Evolutionary conservation across 306 rosid genomes (phyloP).

Genomic region (Begonia fuchsioides): DNA sequence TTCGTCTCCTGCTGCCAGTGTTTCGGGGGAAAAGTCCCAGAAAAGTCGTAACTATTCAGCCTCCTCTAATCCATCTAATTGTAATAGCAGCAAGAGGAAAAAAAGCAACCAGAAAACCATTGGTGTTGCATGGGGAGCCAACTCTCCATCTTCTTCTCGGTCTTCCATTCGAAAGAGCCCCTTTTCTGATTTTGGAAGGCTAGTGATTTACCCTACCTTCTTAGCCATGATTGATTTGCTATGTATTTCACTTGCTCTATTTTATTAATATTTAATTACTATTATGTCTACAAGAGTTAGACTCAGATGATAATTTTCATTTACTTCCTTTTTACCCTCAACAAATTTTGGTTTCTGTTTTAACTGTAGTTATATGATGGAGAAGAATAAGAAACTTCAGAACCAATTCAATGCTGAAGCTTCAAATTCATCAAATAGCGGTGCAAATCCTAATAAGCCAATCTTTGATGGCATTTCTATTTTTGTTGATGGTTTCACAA

Average conservation of each 20-base stretch:
- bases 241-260: not conserved
- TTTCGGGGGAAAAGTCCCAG: conserved; percentile 36
- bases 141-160: conserved; percentile 41
- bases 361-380: conserved; percentile 56
- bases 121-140: conserved; percentile 73
- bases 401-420: conserved; percentile 58
- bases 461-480: conserved; percentile 65
- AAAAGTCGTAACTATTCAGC: conserved; percentile 28
- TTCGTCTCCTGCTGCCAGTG: conserved; percentile 39
- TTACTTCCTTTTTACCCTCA: not conserved
- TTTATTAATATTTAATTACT: not conserved
- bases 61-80: conserved; percentile 25
- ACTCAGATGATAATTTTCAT: not conserved
- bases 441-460: conserved; percentile 23
- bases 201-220: not conserved
- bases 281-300: not conserved
- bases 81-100: conserved; percentile 11
- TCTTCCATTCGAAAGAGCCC: conserved; percentile 43
- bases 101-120: conserved; percentile 58
- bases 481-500: conserved; percentile 85
- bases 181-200: conserved; percentile 65
- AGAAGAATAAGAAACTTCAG: conserved; percentile 62
- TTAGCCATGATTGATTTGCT: not conserved
- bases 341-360: not conserved
- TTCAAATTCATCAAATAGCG: conserved; percentile 24